These are phyloP conservation scores for Ganoderma leucocontextum DNA, from an alignment of 1,284 basidiomycete genomes.

Conservation along the genomic window DNA sequence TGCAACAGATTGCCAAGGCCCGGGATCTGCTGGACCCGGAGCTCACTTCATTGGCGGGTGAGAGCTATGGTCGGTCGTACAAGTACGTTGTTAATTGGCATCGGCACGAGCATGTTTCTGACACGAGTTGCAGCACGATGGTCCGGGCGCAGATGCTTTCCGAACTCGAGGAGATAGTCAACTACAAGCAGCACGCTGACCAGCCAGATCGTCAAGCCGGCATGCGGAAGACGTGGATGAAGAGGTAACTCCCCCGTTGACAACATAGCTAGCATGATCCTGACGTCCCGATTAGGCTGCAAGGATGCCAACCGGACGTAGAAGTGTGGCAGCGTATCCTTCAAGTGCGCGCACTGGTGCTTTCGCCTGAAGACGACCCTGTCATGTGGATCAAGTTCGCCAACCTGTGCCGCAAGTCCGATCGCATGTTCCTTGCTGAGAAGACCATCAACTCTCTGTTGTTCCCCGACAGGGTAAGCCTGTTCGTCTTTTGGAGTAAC, in stretches of 20 bases:
- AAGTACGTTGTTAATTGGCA: slow-evolving; percentile 66
- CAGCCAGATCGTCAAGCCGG: slow-evolving; percentile 90
- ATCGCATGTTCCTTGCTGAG: slow-evolving; percentile 90
- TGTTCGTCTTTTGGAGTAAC: neutral
- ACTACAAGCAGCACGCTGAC: slow-evolving; percentile 94
- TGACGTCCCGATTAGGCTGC: slow-evolving; percentile 50
- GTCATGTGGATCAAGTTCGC: slow-evolving; percentile 98
- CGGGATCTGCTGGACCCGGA: slow-evolving; percentile 94
- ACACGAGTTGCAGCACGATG: slow-evolving; percentile 72
- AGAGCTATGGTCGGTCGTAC: slow-evolving; percentile 96
- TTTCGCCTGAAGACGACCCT: slow-evolving; percentile 94
- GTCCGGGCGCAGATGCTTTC: slow-evolving; percentile 99
- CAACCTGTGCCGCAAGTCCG: slow-evolving; percentile 87
- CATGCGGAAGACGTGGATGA: slow-evolving; percentile 96
- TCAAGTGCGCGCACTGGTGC: slow-evolving; percentile 94
- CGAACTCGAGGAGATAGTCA: slow-evolving; percentile 97
- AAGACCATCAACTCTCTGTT: slow-evolving; percentile 96
- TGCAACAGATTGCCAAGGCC: slow-evolving; percentile 93
- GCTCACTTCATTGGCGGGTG: slow-evolving; percentile 91
- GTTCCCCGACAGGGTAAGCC: slow-evolving; percentile 66
- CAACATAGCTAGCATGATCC: slow-evolving; percentile 49
- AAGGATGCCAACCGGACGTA: slow-evolving; percentile 98
- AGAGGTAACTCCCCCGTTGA: slow-evolving; percentile 59
- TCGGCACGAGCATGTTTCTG: slow-evolving; percentile 20
- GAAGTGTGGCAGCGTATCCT: slow-evolving; percentile 99